phyloP scores from a whole-genome alignment of 805 yeast species.

The Kuraishia ogatae region DNA sequence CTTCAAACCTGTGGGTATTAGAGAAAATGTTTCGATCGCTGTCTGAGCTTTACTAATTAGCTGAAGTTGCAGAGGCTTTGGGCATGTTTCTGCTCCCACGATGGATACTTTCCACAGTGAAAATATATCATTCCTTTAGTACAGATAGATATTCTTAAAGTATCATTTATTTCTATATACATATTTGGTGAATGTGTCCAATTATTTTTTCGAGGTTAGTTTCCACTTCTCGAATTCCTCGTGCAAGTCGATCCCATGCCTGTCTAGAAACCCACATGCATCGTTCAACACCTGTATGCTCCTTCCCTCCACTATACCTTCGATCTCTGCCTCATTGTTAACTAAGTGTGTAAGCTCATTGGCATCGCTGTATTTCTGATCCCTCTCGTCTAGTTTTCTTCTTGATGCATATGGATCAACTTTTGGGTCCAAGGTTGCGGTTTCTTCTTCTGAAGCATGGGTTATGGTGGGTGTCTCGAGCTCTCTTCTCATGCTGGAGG shows the following conservation, averaged over 20 bases:
- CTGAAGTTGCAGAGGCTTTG: too few relatives aligned
- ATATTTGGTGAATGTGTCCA: too few relatives aligned
- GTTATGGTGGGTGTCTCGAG: slow-evolving; percentile 16
- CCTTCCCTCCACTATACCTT: slow-evolving; percentile 28
- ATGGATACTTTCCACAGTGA: too few relatives aligned
- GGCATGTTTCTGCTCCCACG: too few relatives aligned
- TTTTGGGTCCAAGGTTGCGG: slow-evolving; percentile 20
- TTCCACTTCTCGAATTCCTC: slow-evolving; percentile 1
- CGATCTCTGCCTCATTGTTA: slow-evolving; percentile 31
- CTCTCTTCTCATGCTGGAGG: slow-evolving; percentile 20
- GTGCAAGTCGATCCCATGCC: background rate
- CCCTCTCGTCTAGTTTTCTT: slow-evolving; percentile 23
- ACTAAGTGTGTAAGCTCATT: slow-evolving; percentile 24
- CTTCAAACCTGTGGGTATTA: background rate
- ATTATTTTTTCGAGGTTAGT: background rate
- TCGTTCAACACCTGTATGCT: slow-evolving; percentile 25
- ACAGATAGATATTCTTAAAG: too few relatives aligned
- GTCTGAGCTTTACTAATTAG: too few relatives aligned
- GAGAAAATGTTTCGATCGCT: background rate
- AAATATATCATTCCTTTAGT: too few relatives aligned
- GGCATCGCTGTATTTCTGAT: slow-evolving; percentile 18
- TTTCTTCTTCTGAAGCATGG: slow-evolving; percentile 9
- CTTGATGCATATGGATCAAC: slow-evolving; percentile 44
- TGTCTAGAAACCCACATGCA: slow-evolving; percentile 17
- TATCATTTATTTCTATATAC: too few relatives aligned